Evolutionary conservation across 176 grass and related monocot genomes (phyloP), one percentile per base, ranked within the genome.

Genomic region (Puccinellia tenuiflora): DNA sequence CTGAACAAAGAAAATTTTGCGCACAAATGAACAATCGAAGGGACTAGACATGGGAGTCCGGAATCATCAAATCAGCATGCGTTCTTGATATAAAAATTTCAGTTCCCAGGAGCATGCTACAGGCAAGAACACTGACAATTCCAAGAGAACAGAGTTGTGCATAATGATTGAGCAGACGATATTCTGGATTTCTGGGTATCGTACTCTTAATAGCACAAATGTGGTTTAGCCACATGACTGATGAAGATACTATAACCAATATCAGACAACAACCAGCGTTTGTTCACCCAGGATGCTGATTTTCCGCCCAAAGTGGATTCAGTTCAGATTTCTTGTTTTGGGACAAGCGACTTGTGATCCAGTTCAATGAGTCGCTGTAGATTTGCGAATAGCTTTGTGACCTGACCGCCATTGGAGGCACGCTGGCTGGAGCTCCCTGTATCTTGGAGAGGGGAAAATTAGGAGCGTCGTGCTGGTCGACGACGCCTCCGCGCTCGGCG

Each of bases 181-280:
- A 79, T n/a, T n/a, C n/a, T n/a, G n/a, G n/a, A n/a, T n/a, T 47
- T 37, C 7, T 22, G 46, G 65, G 65, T n/a, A 29, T 72, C 14
- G 39, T 61, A 70, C 78, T 66, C 40, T 25, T 33, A 71, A 50
- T 57, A 69, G 17, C 59, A 70, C 74, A 68, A 76, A 57, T 87
- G 62, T 47, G 35, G 79, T 56, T 40, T 7, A 10, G 10, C 72
- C 29, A 45, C 29, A 6, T 38, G 15, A 82, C 17, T 9, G 31
- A 69, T 15, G 26, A 5, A 35, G 28, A 81, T 68, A 77, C 29
- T 31, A 48, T 68, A 25, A 25, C 17, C 29, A 40, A 21, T 43
- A 46, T 87, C 72, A 87, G 61, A 82, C 39, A 87, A 82, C 50
- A 7, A 38, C 28, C n/a, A 76, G 38, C 79, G 77, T 59, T 46